These are phyloP conservation scores for Sugiyamaella japonica DNA, from an alignment of 1,139 yeast genomes.

Conservation along the genomic window DNA sequence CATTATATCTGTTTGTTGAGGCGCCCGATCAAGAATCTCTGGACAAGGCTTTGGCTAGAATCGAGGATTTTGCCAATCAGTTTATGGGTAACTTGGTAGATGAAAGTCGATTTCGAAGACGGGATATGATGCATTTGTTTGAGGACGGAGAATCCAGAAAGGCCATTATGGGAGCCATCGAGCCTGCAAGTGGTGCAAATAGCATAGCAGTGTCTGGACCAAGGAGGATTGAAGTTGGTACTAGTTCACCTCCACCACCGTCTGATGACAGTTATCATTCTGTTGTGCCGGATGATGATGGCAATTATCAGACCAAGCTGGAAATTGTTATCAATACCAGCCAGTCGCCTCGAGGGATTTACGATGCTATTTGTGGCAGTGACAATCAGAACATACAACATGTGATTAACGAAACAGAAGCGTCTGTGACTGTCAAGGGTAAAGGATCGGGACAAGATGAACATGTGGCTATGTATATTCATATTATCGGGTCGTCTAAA, in stretches of 20 bases:
- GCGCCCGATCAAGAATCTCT: constrained; percentile 36
- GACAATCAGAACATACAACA: constrained; percentile 45
- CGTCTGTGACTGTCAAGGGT: constrained; percentile 42
- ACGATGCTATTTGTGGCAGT: constrained; percentile 41
- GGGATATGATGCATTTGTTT: constrained; percentile 18
- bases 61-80: constrained; percentile 38
- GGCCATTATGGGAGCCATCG: constrained; percentile 7
- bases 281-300: neutral
- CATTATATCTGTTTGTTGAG: constrained; percentile 39
- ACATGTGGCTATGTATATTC: constrained; percentile 40
- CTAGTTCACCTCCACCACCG: neutral
- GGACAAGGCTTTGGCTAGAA: constrained; percentile 37
- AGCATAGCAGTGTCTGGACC: neutral
- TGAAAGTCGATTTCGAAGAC: constrained; percentile 36
- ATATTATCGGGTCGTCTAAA: constrained; percentile 35
- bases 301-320: constrained; percentile 33
- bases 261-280: neutral
- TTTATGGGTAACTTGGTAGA: constrained; percentile 40
- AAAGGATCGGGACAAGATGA: constrained; percentile 42
- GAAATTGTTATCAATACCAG: constrained; percentile 31
- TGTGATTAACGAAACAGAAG: constrained; percentile 40
- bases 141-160: constrained; percentile 7
- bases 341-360: constrained; percentile 33
- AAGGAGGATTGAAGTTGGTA: neutral
- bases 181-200: constrained; percentile 5